phyloP scores from a whole-genome alignment of 345 rosid species.

The Pistacia atlantica region DNA sequence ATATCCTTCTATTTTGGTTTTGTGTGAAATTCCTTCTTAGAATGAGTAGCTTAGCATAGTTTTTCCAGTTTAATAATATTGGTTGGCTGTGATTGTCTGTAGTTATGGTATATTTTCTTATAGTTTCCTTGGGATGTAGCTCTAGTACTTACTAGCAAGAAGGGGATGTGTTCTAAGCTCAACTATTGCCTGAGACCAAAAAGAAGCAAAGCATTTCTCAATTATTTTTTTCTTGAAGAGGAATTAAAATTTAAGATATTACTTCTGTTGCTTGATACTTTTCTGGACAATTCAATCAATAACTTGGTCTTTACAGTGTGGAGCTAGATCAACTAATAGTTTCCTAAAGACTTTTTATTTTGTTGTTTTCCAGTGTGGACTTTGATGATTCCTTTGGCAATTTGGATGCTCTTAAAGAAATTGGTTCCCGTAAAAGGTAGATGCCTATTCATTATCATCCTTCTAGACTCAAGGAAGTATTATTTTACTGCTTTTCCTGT shows the following conservation, averaged over 20 bases:
- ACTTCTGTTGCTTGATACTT: not conserved
- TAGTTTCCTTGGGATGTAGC: not conserved
- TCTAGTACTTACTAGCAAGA: not conserved
- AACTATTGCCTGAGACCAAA: not conserved
- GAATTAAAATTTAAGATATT: not conserved
- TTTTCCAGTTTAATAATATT: not conserved
- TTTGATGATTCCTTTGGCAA: constrained; percentile 37
- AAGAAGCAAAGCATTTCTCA: not conserved
- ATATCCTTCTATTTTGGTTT: not conserved
- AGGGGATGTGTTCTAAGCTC: not conserved
- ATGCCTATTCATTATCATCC: not conserved
- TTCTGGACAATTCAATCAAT: not conserved
- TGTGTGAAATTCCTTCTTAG: too few species aligned
- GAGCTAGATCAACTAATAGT: not conserved
- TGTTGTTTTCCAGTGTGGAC: constrained; percentile 29
- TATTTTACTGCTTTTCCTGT: not conserved
- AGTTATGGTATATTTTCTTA: not conserved
- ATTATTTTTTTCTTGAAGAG: not conserved
- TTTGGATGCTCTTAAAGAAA: constrained; percentile 32
- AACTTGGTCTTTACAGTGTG: not conserved
- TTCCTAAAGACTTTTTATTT: not conserved
- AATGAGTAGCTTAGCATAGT: not conserved
- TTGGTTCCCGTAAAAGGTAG: constrained; percentile 43
- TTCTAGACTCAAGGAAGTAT: not conserved
- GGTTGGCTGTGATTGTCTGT: not conserved